Base-by-base conservation (phyloP, 2,329 filamentous ascomycete genomes). In the Claviceps maximensis region DNA sequence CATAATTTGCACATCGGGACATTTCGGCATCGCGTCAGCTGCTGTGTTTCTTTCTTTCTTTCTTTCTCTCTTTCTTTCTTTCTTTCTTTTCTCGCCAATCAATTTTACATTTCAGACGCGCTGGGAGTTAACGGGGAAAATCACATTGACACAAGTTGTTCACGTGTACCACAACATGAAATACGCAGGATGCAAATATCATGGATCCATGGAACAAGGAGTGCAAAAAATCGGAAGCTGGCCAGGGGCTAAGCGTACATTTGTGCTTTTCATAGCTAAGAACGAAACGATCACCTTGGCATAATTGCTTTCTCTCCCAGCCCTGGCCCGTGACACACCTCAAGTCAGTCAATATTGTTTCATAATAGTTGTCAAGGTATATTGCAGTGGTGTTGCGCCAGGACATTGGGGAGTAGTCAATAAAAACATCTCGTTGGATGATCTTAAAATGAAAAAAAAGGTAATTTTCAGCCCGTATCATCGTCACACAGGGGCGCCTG, bases 111-210 rank as follows among this genome's bases (percentile, higher is more conserved):
- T 52, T 33, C 44, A 38, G 38, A 40, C n/a, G 46, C 51, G 38
- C 36, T 25, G 46, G 51, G 38, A 42, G 51, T 49, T 36, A 10
- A 38, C 8, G 27, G 51, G 19, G 45, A 49, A 49, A n/a, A 10
- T 13, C 21, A 53, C 46, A 44, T 49, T 49, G 23, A 44, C 45
- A 36, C 45, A 45, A 45, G 36, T 44, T 47, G 45, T 52, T 45
- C 38, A 27, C 15, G 17, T 52, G 33, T 47, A 52, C 17, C 42
- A 47, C 41, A 47, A 52, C 31, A 47, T 17, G 42, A 19, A 52
- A 52, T 29, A 47, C 17, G 19, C 4, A 6, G 19, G 9, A 17
- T n/a, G 29, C 19, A 10, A 25, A 13, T 23, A 52, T 38, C 25
- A 31, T 51, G 41, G 36, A 31, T 41, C 21, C n/a, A 47, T 46